Conservation (phyloP, 352 stramenopile genomes). For the Pythium insidiosum region DNA sequence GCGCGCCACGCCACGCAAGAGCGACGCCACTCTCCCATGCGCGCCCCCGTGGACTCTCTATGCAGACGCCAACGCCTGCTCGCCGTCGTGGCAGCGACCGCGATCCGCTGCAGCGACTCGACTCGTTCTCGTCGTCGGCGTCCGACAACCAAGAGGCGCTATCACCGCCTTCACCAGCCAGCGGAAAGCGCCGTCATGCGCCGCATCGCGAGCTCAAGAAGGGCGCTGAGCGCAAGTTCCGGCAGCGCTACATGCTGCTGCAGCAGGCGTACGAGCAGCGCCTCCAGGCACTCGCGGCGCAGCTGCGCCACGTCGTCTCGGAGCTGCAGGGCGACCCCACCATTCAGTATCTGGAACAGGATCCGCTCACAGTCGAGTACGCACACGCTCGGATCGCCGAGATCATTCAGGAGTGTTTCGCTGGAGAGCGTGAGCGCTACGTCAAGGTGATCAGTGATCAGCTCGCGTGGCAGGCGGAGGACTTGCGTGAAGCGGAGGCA, state of each 20-base stretch:
- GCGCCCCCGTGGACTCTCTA: too few relatives aligned
- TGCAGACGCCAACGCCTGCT: too few relatives aligned
- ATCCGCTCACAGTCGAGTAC: constrained; percentile 57
- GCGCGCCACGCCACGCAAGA: too few relatives aligned
- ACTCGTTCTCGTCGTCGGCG: too few relatives aligned
- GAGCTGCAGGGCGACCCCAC: constrained; percentile 53
- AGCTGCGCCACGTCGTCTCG: constrained; percentile 38
- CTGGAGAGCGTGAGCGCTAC: constrained; percentile 62
- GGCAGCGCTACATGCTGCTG: constrained; percentile 52
- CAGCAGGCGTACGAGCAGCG: constrained; percentile 68
- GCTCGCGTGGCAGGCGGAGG: constrained; percentile 58
- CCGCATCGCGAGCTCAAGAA: constrained; percentile 35
- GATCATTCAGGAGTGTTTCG: constrained; percentile 62
- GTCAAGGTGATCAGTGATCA: constrained; percentile 62
- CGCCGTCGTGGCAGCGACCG: too few relatives aligned
- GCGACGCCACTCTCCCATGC: too few relatives aligned
- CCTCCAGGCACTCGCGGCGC: constrained; percentile 39
- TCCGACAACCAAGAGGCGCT: background rate
- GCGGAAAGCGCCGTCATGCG: background rate
- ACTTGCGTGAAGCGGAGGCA: constrained; percentile 42
- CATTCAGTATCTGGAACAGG: constrained; percentile 56
- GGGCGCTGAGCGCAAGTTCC: constrained; percentile 62
- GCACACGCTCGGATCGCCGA: constrained; percentile 44
- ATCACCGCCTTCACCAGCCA: background rate
- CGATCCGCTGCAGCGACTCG: too few relatives aligned